A percentile compares a stretch with the other conserved stretches of the same genome.
These are phyloP conservation scores for Pseudozyma sp. DNA, from an alignment of 1,284 basidiomycete genomes.

Conservation along the genomic window DNA sequence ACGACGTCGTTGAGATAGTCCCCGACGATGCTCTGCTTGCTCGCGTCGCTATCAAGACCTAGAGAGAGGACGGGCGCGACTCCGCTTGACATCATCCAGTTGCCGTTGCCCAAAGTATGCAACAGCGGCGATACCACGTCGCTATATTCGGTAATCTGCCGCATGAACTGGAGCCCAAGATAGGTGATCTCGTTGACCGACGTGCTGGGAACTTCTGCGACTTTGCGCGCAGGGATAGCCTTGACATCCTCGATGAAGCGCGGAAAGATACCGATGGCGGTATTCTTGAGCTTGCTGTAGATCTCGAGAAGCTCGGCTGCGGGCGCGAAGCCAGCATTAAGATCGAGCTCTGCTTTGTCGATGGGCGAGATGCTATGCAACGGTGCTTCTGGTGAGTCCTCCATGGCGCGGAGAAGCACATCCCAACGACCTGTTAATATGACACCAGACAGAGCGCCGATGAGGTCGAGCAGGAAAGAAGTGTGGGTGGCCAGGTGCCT, in stretches of 20 bases:
- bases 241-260: constrained; percentile 65
- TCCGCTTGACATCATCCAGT: constrained; percentile 62
- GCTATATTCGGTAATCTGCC: constrained; percentile 56
- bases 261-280: constrained; percentile 61
- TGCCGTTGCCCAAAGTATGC: constrained; percentile 57
- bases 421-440: constrained; percentile 42
- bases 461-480: constrained; percentile 56
- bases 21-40: constrained; percentile 45
- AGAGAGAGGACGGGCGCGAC: constrained; percentile 57
- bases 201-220: constrained; percentile 57
- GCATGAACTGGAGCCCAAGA: constrained; percentile 56
- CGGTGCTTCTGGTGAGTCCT: constrained; percentile 40
- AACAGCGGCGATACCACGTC: constrained; percentile 60
- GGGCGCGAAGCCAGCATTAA: constrained; percentile 36
- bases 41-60: constrained; percentile 45
- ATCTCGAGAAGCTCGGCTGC: constrained; percentile 35
- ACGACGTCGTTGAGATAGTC: constrained; percentile 60
- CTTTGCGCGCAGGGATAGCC: constrained; percentile 58
- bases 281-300: constrained; percentile 51
- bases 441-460: constrained; percentile 35
- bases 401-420: constrained; percentile 41
- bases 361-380: constrained; percentile 24
- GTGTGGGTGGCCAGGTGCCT: constrained; percentile 56
- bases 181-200: constrained; percentile 65
- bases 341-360: constrained; percentile 42